These are phyloP conservation scores for Fusarium pininemorale DNA, from an alignment of 2,329 filamentous ascomycete genomes.

Conservation along the genomic window DNA sequence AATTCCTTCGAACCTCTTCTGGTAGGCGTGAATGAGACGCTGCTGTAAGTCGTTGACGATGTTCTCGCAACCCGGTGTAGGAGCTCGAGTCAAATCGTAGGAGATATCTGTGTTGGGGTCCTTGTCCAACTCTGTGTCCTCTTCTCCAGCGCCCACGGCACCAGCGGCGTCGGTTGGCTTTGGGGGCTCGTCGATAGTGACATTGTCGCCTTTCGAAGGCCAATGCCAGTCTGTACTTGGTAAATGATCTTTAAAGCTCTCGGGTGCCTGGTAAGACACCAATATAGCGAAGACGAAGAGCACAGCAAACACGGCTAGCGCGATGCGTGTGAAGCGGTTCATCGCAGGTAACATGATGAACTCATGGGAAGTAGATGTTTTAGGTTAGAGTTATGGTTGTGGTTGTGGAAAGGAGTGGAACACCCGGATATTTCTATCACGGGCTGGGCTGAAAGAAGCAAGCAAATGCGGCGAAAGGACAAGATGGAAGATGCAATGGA, in stretches of 20 bases:
- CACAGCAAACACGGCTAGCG: conserved; percentile 38
- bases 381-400: neutral
- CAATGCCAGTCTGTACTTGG: conserved; percentile 35
- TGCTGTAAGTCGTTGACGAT: conserved; percentile 42
- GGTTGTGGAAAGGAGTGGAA: conserved; percentile 23
- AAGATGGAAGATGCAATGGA: conserved; percentile 5
- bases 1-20: conserved; percentile 38
- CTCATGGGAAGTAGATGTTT: conserved; percentile 9
- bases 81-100: conserved; percentile 35
- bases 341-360: conserved; percentile 34
- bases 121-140: conserved; percentile 22
- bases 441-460: conserved; percentile 1
- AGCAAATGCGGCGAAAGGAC: neutral
- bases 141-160: conserved; percentile 24
- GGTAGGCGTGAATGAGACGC: conserved; percentile 39
- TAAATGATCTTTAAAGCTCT: conserved; percentile 27
- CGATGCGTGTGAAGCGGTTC: conserved; percentile 36
- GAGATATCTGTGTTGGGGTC: conserved; percentile 35
- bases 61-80: conserved; percentile 35
- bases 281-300: conserved; percentile 32
- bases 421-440: conserved; percentile 27
- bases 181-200: conserved; percentile 8
- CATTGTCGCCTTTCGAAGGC: conserved; percentile 24
- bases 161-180: conserved; percentile 19
- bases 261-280: conserved; percentile 32